Base-by-base conservation (phyloP, 371 early-diverging fungal species). In the Apophysomyces sp. region DNA sequence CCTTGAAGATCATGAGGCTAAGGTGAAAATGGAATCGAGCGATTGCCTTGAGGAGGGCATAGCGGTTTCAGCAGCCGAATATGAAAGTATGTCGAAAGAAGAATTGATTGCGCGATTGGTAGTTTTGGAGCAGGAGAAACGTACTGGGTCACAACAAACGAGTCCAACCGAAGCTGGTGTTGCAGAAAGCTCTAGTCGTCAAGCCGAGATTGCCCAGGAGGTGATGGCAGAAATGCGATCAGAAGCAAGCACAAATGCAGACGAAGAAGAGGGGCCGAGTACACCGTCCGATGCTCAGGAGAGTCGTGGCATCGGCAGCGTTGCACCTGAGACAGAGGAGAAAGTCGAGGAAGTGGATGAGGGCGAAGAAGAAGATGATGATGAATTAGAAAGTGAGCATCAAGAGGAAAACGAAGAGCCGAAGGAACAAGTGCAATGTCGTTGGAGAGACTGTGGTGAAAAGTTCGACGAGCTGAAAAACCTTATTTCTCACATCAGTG, bases 401-500 rank as follows among this genome's bases (percentile, higher is more conserved):
- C 41, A 41, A n/a, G 41, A 41, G 1, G 41, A 41, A 41, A 41
- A 11, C 6, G 41, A 41, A 44, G 41, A n/a, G 44, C 44, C 29
- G 29, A 51, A 62, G 12, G 57, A 63, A 29, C 63, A 65, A 15
- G 67, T 67, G 67, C 61, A 62, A 60, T 89, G 89, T 63, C 59
- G 67, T 59, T 89, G 89, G 89, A 72, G 69, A 24, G 74, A 77
- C 29, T 89, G 89, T 56, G 69, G 73, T 26, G 54, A 67, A 9
- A 57, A 71, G 24, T 83, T 84, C 41, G 63, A 68, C 9, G 54
- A 71, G 12, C 66, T 84, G 62, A 75, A 75, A 21, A 67, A 62
- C 2, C 60, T 89, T 55, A 87, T 84, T 27, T 58, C 60, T n/a
- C 89, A 89, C 58, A 77, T 86, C 18, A 79, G 80, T 30, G 85